phyloP scores from a whole-genome alignment of 2,329 filamentous ascomycete genomes.

The Penicillium sp. region DNA sequence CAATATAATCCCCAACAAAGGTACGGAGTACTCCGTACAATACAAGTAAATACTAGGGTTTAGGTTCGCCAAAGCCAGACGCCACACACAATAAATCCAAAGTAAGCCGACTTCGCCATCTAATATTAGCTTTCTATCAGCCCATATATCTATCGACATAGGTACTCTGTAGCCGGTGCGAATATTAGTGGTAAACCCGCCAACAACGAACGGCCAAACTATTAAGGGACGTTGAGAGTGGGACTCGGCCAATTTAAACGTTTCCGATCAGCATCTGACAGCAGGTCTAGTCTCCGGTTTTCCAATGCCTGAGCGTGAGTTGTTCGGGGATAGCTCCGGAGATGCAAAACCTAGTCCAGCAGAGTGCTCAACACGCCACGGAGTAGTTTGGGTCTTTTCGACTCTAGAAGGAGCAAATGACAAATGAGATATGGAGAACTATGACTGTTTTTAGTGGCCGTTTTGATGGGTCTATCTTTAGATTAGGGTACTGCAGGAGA shows the following conservation, averaged over 20 bases:
- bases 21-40: too few relatives aligned
- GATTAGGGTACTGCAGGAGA: background rate
- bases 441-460: background rate
- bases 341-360: background rate
- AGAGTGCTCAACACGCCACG: background rate
- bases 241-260: slow-evolving; percentile 1
- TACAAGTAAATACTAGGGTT: background rate
- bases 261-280: slow-evolving; percentile 9
- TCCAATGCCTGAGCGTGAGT: background rate
- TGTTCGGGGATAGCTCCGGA: slow-evolving; percentile 1
- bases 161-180: too few relatives aligned
- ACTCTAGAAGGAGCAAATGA: background rate
- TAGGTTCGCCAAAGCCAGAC: background rate
- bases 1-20: too few relatives aligned
- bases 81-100: background rate
- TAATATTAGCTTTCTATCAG: background rate
- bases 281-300: background rate
- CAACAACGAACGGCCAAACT: background rate
- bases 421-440: background rate
- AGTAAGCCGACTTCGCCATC: background rate
- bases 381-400: too few relatives aligned
- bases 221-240: background rate
- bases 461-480: background rate
- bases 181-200: background rate
- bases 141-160: background rate